Evolutionary conservation across 371 early-diverging fungal species (phyloP).

Genomic region (Dichotomocladium elegans): DNA sequence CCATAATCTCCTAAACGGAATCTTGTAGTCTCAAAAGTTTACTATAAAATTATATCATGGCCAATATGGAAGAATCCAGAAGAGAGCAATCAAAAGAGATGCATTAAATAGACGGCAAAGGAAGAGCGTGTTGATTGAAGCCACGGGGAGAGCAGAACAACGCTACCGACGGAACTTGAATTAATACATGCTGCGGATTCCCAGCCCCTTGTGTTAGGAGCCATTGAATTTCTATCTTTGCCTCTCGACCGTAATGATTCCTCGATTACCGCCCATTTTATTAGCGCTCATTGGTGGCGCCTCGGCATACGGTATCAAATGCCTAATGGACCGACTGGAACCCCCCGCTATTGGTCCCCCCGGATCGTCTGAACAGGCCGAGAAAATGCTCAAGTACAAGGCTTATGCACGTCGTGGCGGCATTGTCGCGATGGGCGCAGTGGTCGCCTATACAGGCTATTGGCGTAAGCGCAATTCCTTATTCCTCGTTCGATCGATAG

Average conservation of each 20-base stretch:
- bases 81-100: too few species aligned
- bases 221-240: too few species aligned
- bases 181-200: too few species aligned
- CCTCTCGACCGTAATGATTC: conserved; percentile 26
- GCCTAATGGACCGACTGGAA: conserved; percentile 27
- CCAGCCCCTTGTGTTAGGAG: too few species aligned
- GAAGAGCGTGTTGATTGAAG: too few species aligned
- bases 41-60: too few species aligned
- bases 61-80: too few species aligned
- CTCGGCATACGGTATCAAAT: conserved; percentile 37
- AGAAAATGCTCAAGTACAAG: conserved; percentile 16
- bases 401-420: conserved; percentile 19
- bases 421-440: conserved; percentile 19
- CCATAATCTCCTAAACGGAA: too few species aligned
- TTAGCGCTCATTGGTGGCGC: conserved; percentile 35
- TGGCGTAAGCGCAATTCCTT: conserved; percentile 20
- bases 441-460: conserved; percentile 20
- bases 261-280: conserved; percentile 39
- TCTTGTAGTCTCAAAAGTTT: too few species aligned
- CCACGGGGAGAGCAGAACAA: too few species aligned
- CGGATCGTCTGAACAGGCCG: conserved; percentile 29
- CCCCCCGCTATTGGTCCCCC: conserved; percentile 38
- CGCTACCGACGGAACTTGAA: too few species aligned
- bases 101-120: too few species aligned
- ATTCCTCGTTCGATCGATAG: neutral